Evolutionary conservation across 345 rosid species (phyloP).

Genomic region (Arabis alpina): DNA sequence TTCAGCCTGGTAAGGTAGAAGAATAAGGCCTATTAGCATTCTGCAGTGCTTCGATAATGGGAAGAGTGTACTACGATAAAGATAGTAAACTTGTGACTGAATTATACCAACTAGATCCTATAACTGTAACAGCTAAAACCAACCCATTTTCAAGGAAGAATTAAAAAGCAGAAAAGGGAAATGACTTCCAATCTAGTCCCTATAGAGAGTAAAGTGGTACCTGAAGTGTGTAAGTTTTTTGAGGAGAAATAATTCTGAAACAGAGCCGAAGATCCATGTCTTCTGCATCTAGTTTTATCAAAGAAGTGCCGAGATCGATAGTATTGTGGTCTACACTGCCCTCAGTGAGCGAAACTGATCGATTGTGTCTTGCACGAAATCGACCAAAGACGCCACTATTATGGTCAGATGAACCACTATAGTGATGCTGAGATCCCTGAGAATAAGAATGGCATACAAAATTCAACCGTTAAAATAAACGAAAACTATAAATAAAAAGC

Average conservation of each 20-base stretch:
- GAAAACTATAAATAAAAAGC: neutral
- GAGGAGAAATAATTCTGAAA: slow-evolving; percentile 86
- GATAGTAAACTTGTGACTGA: neutral
- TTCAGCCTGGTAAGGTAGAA: slow-evolving; percentile 68
- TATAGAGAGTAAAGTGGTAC: slow-evolving; percentile 46
- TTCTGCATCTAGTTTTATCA: slow-evolving; percentile 79
- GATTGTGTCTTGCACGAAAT: slow-evolving; percentile 70
- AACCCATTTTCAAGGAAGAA: neutral
- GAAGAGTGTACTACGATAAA: neutral
- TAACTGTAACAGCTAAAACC: neutral
- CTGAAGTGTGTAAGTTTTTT: slow-evolving; percentile 80
- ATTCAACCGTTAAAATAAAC: neutral
- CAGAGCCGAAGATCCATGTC: slow-evolving; percentile 85
- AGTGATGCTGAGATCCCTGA: slow-evolving; percentile 70
- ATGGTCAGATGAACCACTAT: slow-evolving; percentile 62
- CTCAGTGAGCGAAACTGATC: slow-evolving; percentile 55
- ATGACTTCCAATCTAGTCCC: neutral
- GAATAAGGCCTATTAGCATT: slow-evolving; percentile 9
- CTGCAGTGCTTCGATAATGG: slow-evolving; percentile 1
- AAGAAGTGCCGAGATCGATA: slow-evolving; percentile 70
- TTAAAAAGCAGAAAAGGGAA: too few species aligned
- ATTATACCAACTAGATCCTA: slow-evolving; percentile 4
- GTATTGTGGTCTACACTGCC: slow-evolving; percentile 54
- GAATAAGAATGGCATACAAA: neutral
- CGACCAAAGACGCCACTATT: slow-evolving; percentile 74